Conservation (phyloP, 306 rosid genomes). For the Hippophae tibetana region DNA sequence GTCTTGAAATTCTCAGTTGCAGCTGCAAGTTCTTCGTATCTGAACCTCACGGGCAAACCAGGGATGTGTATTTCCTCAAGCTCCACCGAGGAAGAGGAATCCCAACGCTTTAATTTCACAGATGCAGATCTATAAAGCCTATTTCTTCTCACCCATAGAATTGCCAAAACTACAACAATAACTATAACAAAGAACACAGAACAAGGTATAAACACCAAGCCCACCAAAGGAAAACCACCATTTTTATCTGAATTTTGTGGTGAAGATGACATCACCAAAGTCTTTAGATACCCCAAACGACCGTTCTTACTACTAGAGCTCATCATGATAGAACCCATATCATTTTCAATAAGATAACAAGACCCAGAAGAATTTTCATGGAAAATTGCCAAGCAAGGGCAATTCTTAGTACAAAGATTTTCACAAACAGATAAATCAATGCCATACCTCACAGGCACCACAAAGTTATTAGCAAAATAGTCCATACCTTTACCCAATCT, state of each 20-base stretch:
- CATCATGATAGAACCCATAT: slow-evolving; percentile 7
- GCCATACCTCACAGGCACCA: background rate
- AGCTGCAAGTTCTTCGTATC: slow-evolving; percentile 11
- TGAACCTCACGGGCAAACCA: slow-evolving; percentile 20
- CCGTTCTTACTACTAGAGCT: background rate
- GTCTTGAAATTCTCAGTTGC: slow-evolving; percentile 20
- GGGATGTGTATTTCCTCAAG: slow-evolving; percentile 12
- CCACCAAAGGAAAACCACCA: slow-evolving; percentile 5
- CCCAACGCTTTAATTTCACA: background rate
- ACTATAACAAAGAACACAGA: slow-evolving; percentile 6
- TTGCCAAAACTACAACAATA: background rate
- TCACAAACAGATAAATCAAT: slow-evolving; percentile 5
- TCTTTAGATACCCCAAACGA: slow-evolving; percentile 17
- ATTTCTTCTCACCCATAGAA: slow-evolving; percentile 6
- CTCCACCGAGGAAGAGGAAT: slow-evolving; percentile 9
- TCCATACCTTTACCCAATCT: background rate
- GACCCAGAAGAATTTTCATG: slow-evolving; percentile 10
- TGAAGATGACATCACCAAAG: background rate
- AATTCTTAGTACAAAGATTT: slow-evolving; percentile 8
- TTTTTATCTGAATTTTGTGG: background rate
- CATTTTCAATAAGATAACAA: slow-evolving; percentile 7
- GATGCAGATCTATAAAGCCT: background rate
- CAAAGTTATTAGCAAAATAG: slow-evolving; percentile 14
- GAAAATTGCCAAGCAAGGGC: slow-evolving; percentile 18
- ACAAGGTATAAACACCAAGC: slow-evolving; percentile 8